A percentile compares a stretch with the other conserved stretches of the same genome.
Evolutionary conservation across 176 grass and related monocot genomes (phyloP).

Genomic region (Themeda triandra): DNA sequence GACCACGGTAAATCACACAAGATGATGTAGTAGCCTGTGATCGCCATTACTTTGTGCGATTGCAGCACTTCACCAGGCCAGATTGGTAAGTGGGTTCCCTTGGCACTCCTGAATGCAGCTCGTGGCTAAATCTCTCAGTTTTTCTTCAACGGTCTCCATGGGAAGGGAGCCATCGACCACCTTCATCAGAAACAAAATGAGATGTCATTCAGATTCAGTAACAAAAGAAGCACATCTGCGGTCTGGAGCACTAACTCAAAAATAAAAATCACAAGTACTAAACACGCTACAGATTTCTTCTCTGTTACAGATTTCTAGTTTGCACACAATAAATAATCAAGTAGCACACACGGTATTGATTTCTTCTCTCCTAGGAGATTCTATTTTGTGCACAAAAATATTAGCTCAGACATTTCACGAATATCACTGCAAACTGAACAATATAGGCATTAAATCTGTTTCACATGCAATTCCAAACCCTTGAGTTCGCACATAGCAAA

Average conservation of each 20-base stretch:
- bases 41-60: neutral
- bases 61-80: constrained; percentile 29
- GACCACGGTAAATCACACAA: neutral
- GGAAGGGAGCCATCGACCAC: constrained; percentile 64
- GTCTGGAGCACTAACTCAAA: neutral
- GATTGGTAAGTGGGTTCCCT: constrained; percentile 55
- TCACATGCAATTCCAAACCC: neutral
- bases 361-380: neutral
- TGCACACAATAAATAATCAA: neutral
- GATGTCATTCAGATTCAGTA: neutral
- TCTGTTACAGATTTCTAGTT: neutral
- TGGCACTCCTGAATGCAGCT: constrained; percentile 52
- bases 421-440: neutral
- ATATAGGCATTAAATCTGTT: neutral
- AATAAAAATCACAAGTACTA: neutral
- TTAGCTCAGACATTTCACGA: neutral
- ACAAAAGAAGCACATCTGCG: neutral
- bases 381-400: neutral
- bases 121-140: constrained; percentile 55
- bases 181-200: constrained; percentile 34
- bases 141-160: constrained; percentile 69
- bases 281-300: neutral
- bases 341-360: neutral
- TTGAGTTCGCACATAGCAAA: neutral
- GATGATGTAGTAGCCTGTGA: neutral